Base-by-base conservation (phyloP, 768 basidiomycete genomes). In the Lyophyllum atratum region DNA sequence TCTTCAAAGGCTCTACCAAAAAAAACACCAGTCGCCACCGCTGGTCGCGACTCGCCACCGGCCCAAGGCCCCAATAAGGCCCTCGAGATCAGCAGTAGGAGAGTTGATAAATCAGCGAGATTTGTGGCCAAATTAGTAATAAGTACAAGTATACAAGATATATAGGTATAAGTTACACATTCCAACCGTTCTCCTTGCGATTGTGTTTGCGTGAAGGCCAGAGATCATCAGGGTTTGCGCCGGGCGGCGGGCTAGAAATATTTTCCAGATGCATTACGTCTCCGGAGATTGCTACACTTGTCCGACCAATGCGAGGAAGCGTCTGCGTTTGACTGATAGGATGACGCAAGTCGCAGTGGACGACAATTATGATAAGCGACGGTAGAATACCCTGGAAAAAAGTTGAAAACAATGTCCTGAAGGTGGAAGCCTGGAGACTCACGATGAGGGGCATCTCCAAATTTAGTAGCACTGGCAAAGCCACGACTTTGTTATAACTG, bases 381-480 rank as follows among this genome's bases (percentile, higher is more conserved):
- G 50, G 50, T 12, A 52, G 37, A 10, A 52, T 52, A 11, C 50
- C 50, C 50, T 52, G 22, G 25, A 52, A 29, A 3, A 5, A 24
- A 49, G 7, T 11, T 6, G 11, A 29, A 9, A 6, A 7, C n/a
- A n/a, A n/a, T n/a, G n/a, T n/a, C n/a, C n/a, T n/a, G n/a, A n/a
- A n/a, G n/a, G n/a, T n/a, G n/a, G n/a, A n/a, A 50, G 34, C 19
- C 4, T 28, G n/a, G 24, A 9, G 15, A 19, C 50, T 52, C 22
- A 52, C 50, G 19, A 52, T 52, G 7, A 52, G 50, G 10, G 50
- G 50, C 14, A 52, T 52, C 24, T 52, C 50, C 24, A 52, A 28
- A 26, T 52, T 22, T 2, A 52, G 34, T 2, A 52, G 50, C 21
- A 52, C 21, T 2, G 50, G 50, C 34, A 52, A 42, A 6, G 50